Evolutionary conservation across 768 basidiomycete genomes (phyloP), one percentile per base, ranked within the genome.

Genomic region (Lentinula aciculospora): DNA sequence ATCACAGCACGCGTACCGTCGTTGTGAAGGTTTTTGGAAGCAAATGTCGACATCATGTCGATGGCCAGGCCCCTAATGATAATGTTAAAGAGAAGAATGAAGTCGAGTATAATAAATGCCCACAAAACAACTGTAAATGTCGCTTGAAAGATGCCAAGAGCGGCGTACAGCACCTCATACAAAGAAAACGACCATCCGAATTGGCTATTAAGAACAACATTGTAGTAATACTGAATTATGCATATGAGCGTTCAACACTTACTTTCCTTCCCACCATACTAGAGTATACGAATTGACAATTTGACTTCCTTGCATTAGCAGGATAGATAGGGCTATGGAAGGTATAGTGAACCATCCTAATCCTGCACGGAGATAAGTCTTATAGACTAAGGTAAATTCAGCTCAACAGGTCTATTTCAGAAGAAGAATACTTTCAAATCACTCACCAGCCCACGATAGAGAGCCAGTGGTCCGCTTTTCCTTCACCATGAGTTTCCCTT

Each of bases 261-360:
- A 83, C 82, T 85, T 77, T 42, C 72, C 75, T 65, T 88, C 80
- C 88, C 88, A 87, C 81, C 83, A 89, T 17, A 88, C 82, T 15
- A 90, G 71, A 47, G 83, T 84, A 60, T 88, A 87, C 55, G 81
- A 79, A 61, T 82, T 86, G 62, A 85, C 67, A 53, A 87, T 77
- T 64, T 81, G 78, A 56, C 78, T 79, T 27, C 71, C 79, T 72
- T 86, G 86, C 83, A 86, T 85, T 27, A 84, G 60, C 6, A 81
- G 9, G 32, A 81, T 75, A 31, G 76, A 73, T 1, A 82, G 32
- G 3, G 84, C 5, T 13, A 85, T 69, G n/a, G 83, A 60, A 0
- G 85, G 84, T 0, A 76, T 63, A 0, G 80, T 83, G 53, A 80
- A 65, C 39, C 61, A 71, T 4, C 81, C 83, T 44, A 73, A 72